Evolutionary conservation across 2,329 filamentous ascomycete genomes (phyloP), one percentile per base, ranked within the genome.

Genomic region (Fusarium mangiferae): DNA sequence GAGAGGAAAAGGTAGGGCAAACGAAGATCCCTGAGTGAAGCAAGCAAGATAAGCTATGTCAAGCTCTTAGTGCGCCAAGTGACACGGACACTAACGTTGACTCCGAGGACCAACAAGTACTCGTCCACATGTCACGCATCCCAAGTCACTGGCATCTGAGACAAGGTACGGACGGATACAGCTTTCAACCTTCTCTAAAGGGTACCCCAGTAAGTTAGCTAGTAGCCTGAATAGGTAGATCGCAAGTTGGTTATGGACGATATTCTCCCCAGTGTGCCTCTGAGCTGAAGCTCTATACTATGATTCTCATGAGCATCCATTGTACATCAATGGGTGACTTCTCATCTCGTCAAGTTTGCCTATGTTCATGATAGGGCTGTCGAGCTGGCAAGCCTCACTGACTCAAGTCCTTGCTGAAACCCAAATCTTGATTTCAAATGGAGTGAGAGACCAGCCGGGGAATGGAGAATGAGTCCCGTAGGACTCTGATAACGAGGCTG

Each of bases 401-500:
- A 30, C 20, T 14, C 33, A 17, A 35, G 48, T n/a, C 17, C 58
- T 35, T 68, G 26, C 38, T 24, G n/a, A 26, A 46, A 24, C 28
- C 20, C n/a, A n/a, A 44, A 36, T 38, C 13, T 35, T 33, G 39
- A 24, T 42, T 70, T 48, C 41, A 49, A 35, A 71, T 46, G 28
- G 33, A 52, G 18, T 38, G 26, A 52, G 12, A 22, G 41, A n/a
- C 28, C 39, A 41, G 45, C 51, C 15, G 39, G 13, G 44, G 68
- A 48, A 46, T 69, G 57, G 72, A 58, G 51, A 52, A 30, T 20
- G 33, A 58, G 17, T 39, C 49, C 62, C 38, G 41, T 56, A 64
- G 71, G 67, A 68, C 67, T 74, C 63, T 65, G 49, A 72, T 45
- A 61, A 39, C 58, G 59, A 74, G 71, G 68, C 67, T 74, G 61